Base-by-base conservation (phyloP, 179 eudicot genomes). In the Vitellaria paradoxa region DNA sequence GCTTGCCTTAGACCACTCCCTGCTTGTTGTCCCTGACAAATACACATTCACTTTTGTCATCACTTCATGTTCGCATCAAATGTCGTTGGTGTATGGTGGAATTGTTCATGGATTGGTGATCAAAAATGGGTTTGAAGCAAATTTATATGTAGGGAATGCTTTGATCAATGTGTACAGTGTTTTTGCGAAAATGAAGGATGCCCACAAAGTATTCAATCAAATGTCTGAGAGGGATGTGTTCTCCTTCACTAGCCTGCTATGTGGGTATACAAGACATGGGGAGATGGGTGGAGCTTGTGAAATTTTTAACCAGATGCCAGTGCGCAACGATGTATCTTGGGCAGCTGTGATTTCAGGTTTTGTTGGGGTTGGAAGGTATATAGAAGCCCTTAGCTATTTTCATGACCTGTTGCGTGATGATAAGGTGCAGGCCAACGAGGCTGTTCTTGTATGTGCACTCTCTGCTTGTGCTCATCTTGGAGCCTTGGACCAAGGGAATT, bases 291-390 rank as follows among this genome's bases (percentile, higher is more conserved):
- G 67, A 69, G 92, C 90, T 60, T 79, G 90, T 72, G 83, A 83
- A 4, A 15, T 90, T 68, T 93, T 93, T 60, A 13, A 20, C 62
- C 26, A 76, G 57, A 93, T 93, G 93, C 89, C 92, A 0, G 60
- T 76, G 24, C 81, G 83, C 18, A 93, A 92, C 82, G 89, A 86
- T 75, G 92, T 92, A 2, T 92, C 97, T 15, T 93, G 98, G 98
- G 79, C 87, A 0, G 95, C 85, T 50, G 76, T 90, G 87, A 86
- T 93, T 70, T 88, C 95, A 10, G 95, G 95, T 78, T 84, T 88
- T 79, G 90, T 92, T 79, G 76, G 81, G 62, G 79, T 74, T 77
- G 88, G 86, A 37, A 87, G 37, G 85, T 86, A 85, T 75, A 23
- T 82, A 15, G 92, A 93, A 74, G 97, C 92, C 47, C 83, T 93